A percentile compares a stretch with the other conserved stretches of the same genome.
phyloP scores from a whole-genome alignment of 2,329 filamentous ascomycete species.

The Sporothrix euskadiensis region DNA sequence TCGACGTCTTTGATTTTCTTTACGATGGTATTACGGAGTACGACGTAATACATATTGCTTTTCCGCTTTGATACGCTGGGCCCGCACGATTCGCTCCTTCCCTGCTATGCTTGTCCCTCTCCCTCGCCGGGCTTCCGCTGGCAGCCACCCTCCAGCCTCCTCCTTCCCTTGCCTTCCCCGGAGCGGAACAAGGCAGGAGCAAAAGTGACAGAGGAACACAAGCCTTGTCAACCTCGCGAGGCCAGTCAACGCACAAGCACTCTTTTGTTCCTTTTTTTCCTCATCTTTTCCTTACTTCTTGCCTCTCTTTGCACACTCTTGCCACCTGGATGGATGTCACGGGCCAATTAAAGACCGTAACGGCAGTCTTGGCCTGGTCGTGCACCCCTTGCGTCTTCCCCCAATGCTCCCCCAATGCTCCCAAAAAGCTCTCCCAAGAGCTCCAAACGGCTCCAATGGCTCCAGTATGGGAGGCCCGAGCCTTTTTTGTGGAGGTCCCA shows the following conservation, averaged over 20 bases:
- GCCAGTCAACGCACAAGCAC: neutral
- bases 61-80: neutral
- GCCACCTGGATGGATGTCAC: slow-evolving; percentile 1
- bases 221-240: neutral
- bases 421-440: neutral
- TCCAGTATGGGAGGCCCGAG: slow-evolving; percentile 10
- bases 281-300: neutral
- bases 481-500: slow-evolving; percentile 14
- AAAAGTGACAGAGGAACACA: neutral
- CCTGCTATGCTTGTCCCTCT: neutral
- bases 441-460: neutral
- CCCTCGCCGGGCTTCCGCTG: slow-evolving; percentile 12
- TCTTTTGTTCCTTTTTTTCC: neutral
- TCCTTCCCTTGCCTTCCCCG: slow-evolving; percentile 2
- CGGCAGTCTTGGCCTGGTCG: neutral
- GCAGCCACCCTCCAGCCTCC: neutral
- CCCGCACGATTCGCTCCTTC: neutral
- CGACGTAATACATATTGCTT: no score
- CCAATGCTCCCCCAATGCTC: neutral
- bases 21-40: no score
- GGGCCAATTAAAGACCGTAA: slow-evolving; percentile 15
- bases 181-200: neutral
- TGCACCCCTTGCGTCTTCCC: neutral
- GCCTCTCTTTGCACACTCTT: neutral
- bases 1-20: neutral